These are phyloP conservation scores for Ophiostoma australiae DNA, from an alignment of 2,329 filamentous ascomycete species.

Conservation along the genomic window DNA sequence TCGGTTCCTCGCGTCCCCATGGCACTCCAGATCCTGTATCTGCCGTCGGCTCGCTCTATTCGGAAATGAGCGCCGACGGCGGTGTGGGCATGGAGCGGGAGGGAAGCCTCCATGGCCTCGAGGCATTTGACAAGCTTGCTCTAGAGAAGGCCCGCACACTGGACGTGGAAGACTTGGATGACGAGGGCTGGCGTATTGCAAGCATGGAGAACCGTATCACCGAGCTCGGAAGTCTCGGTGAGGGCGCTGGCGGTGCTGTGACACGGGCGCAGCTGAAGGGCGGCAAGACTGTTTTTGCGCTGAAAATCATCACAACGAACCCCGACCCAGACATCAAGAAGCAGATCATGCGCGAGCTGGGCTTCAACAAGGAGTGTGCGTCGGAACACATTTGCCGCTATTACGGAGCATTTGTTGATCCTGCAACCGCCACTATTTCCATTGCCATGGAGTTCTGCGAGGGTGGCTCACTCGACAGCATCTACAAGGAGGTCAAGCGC, in stretches of 20 bases:
- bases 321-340: conserved; percentile 97
- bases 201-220: conserved; percentile 82
- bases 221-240: conserved; percentile 83
- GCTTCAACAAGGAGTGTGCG: conserved; percentile 96
- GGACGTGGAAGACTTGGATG: conserved; percentile 91
- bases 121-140: conserved; percentile 74
- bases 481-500: conserved; percentile 96
- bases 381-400: conserved; percentile 96
- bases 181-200: conserved; percentile 90
- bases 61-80: conserved; percentile 66
- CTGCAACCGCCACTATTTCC: conserved; percentile 91
- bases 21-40: conserved; percentile 80
- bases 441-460: conserved; percentile 99
- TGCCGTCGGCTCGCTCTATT: conserved; percentile 79
- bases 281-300: conserved; percentile 88
- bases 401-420: conserved; percentile 94
- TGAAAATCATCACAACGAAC: conserved; percentile 98
- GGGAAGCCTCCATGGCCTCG: conserved; percentile 69
- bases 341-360: conserved; percentile 91
- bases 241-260: conserved; percentile 92
- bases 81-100: conserved; percentile 76
- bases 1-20: conserved; percentile 59
- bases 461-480: conserved; percentile 89
- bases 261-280: conserved; percentile 85
- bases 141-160: conserved; percentile 76